phyloP scores from a whole-genome alignment of 1,139 yeast genomes.

The Yamadazyma friedrichii region DNA sequence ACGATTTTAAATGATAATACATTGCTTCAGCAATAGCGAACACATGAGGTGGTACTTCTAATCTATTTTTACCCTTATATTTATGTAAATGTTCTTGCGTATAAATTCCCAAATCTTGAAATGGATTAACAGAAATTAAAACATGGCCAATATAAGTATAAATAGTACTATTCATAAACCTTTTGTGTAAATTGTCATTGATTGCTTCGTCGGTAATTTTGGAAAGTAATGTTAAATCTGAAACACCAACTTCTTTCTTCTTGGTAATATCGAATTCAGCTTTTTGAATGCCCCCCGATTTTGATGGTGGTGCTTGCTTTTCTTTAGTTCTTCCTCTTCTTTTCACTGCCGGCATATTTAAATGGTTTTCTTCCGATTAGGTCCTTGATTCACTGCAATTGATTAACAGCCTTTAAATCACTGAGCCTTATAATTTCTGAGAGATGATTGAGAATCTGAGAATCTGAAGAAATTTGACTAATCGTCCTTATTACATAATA shows the following conservation, averaged over 20 bases:
- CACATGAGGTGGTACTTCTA: slow-evolving; percentile 99
- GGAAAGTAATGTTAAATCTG: slow-evolving; percentile 86
- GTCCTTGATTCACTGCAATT: too few species aligned
- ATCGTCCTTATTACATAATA: too few species aligned
- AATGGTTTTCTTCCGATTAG: too few species aligned
- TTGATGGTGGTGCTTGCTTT: slow-evolving; percentile 55
- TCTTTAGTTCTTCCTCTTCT: slow-evolving; percentile 70
- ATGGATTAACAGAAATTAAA: slow-evolving; percentile 93
- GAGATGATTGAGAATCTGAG: too few species aligned
- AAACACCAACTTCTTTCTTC: slow-evolving; percentile 96
- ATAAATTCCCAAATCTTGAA: slow-evolving; percentile 93
- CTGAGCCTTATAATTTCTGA: too few species aligned
- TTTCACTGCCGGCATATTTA: slow-evolving; percentile 69
- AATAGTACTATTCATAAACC: slow-evolving; percentile 86
- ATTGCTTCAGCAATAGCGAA: slow-evolving; percentile 96
- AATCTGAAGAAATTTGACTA: too few species aligned
- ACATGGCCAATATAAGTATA: slow-evolving; percentile 89
- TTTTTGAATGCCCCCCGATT: slow-evolving; percentile 67
- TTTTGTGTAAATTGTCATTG: slow-evolving; percentile 83
- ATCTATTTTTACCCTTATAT: slow-evolving; percentile 87
- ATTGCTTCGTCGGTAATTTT: slow-evolving; percentile 90
- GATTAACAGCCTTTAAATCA: too few species aligned
- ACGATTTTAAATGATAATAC: slow-evolving; percentile 93
- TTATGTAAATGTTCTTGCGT: slow-evolving; percentile 71
- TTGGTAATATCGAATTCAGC: slow-evolving; percentile 88